Conservation (phyloP, 768 basidiomycete genomes). For the Pisolithus orientalis region DNA sequence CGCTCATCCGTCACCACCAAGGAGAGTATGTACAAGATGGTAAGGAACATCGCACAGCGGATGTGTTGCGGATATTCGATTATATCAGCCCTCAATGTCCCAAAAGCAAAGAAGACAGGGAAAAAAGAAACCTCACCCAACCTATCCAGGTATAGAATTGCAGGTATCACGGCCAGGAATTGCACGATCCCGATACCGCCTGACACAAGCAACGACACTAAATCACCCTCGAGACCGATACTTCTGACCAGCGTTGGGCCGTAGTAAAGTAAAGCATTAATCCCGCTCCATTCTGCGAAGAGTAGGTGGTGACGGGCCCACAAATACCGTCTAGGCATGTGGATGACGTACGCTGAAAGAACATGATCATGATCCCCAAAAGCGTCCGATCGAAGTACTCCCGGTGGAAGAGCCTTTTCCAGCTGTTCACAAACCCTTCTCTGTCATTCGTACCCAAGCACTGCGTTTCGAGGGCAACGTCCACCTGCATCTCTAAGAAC, state of each 20-base stretch:
- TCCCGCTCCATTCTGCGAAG: conserved; percentile 74
- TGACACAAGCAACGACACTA: conserved; percentile 56
- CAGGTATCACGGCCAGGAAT: conserved; percentile 68
- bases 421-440: conserved; percentile 26
- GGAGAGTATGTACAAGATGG: background rate
- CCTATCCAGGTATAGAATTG: conserved; percentile 63
- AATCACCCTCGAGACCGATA: conserved; percentile 58
- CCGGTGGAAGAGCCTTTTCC: conserved; percentile 49
- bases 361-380: conserved; percentile 70
- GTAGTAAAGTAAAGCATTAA: conserved; percentile 80
- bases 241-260: conserved; percentile 65
- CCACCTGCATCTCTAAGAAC: conserved; percentile 70
- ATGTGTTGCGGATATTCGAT: background rate
- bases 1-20: background rate
- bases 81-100: background rate
- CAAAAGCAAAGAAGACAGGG: background rate
- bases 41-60: background rate
- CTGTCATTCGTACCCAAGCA: conserved; percentile 14
- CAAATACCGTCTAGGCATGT: background rate
- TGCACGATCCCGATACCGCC: conserved; percentile 80
- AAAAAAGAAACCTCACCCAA: conserved; percentile 36
- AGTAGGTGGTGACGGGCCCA: background rate
- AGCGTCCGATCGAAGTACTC: conserved; percentile 57
- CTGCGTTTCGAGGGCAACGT: conserved; percentile 46
- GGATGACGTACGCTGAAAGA: conserved; percentile 65